Conservation (phyloP, 148 eudicot species). For the Chenopodium berlandieri region DNA sequence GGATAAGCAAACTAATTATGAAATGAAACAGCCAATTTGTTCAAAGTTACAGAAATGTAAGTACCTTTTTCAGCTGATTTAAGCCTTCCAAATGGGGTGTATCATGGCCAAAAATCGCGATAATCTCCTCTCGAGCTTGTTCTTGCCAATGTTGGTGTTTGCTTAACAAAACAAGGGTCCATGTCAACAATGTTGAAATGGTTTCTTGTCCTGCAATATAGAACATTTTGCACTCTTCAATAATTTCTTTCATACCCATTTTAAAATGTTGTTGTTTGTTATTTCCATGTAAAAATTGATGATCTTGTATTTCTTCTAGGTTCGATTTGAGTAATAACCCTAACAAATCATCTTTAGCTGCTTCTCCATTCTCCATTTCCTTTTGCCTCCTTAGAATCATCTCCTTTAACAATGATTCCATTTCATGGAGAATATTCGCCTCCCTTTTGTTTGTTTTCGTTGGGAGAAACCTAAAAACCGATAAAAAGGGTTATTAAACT, state of each 20-base stretch:
- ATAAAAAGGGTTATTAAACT: too few species aligned
- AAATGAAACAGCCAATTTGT: too few species aligned
- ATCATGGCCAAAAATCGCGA: constrained; percentile 27
- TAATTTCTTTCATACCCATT: constrained; percentile 38
- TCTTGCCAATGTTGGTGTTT: background rate
- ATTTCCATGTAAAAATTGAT: background rate
- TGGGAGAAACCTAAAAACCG: constrained; percentile 31
- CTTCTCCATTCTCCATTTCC: constrained; percentile 32
- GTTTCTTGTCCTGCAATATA: constrained; percentile 52
- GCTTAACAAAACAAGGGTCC: constrained; percentile 34
- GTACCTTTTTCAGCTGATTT: background rate
- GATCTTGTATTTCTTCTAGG: constrained; percentile 8
- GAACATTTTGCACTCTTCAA: constrained; percentile 52
- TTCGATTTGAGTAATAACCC: constrained; percentile 35
- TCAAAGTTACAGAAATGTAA: too few species aligned
- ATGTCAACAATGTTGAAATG: constrained; percentile 34
- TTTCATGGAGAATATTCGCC: constrained; percentile 32
- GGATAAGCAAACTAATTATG: too few species aligned
- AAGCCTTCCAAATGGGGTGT: constrained; percentile 8
- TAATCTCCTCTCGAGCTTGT: constrained; percentile 24
- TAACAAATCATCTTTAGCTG: constrained; percentile 33
- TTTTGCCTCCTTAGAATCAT: constrained; percentile 31
- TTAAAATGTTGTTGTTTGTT: constrained; percentile 14
- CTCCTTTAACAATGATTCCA: constrained; percentile 22
- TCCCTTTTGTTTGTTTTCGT: constrained; percentile 36